A percentile compares a stretch with the other conserved stretches of the same genome.
phyloP scores from a whole-genome alignment of 805 yeast genomes.

The Priceomyces medius region DNA sequence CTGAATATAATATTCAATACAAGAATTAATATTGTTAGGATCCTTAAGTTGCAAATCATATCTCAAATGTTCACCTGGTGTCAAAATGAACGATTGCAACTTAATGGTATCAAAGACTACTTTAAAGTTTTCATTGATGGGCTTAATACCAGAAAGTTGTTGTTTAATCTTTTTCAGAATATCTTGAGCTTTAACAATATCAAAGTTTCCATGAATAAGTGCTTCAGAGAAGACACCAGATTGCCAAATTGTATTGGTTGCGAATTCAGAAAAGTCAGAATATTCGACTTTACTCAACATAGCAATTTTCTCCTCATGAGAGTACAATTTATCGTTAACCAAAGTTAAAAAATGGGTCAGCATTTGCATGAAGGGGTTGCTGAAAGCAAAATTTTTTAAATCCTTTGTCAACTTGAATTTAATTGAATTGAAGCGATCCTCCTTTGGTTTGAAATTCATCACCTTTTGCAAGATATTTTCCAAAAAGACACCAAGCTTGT shows the following conservation, averaged over 20 bases:
- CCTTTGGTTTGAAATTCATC: constrained; percentile 46
- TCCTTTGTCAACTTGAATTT: constrained; percentile 64
- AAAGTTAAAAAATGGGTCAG: constrained; percentile 60
- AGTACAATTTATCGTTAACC: constrained; percentile 72
- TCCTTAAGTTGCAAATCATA: constrained; percentile 58
- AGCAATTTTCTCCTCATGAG: constrained; percentile 57
- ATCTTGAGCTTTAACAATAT: constrained; percentile 51
- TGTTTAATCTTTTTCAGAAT: constrained; percentile 45
- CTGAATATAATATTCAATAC: constrained; percentile 77
- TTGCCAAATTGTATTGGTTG: constrained; percentile 45
- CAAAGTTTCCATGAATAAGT: constrained; percentile 73
- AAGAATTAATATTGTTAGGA: constrained; percentile 72
- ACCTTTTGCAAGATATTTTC: constrained; percentile 59
- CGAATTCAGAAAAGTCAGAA: constrained; percentile 51
- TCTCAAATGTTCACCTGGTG: constrained; percentile 39
- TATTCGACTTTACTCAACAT: constrained; percentile 46
- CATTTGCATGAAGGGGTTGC: constrained; percentile 77
- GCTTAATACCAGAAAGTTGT: constrained; percentile 22
- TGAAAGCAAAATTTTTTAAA: constrained; percentile 65
- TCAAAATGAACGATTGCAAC: constrained; percentile 41
- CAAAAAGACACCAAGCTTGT: constrained; percentile 67
- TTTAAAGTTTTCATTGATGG: constrained; percentile 38
- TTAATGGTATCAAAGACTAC: constrained; percentile 16
- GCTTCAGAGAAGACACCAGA: constrained; percentile 66
- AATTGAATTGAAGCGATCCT: constrained; percentile 62